phyloP scores from a whole-genome alignment of 345 rosid genomes.

The Camelina neglecta region DNA sequence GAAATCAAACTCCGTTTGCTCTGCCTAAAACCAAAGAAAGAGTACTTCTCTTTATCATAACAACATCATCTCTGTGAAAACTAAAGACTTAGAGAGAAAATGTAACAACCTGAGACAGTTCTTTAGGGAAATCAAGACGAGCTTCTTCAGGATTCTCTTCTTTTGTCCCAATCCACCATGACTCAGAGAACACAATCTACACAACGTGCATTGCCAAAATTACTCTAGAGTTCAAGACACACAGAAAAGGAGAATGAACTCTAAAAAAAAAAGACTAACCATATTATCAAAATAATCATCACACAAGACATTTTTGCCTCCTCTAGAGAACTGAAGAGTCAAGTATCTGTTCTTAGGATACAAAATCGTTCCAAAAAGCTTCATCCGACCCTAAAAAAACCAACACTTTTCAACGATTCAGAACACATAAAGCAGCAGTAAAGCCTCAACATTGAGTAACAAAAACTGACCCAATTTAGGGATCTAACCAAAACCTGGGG shows the following conservation, averaged over 20 bases:
- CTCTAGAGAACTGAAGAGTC: conserved; percentile 67
- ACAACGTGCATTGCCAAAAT: conserved; percentile 17
- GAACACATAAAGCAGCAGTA: neutral
- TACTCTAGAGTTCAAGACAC: neutral
- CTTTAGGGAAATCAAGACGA: conserved; percentile 76
- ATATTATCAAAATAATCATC: conserved; percentile 48
- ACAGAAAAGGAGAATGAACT: neutral
- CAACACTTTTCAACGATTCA: neutral
- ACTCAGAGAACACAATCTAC: conserved; percentile 90
- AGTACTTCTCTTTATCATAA: neutral
- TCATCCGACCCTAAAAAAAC: conserved; percentile 73
- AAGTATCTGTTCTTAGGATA: conserved; percentile 43
- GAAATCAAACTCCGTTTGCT: conserved; percentile 60
- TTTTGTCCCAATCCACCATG: conserved; percentile 94
- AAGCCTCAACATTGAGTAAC: neutral
- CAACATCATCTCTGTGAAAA: neutral
- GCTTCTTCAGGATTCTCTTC: conserved; percentile 89
- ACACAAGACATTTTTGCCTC: conserved; percentile 68
- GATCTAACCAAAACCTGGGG: conserved; percentile 66
- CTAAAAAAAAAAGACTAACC: conserved; percentile 33
- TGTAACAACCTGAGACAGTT: conserved; percentile 63
- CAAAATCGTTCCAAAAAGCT: conserved; percentile 74
- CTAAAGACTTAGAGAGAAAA: neutral
- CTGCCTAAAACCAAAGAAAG: conserved; percentile 52
- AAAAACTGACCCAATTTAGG: neutral